These are phyloP conservation scores for Phytopythium litorale DNA, from an alignment of 352 stramenopile genomes.

Conservation along the genomic window DNA sequence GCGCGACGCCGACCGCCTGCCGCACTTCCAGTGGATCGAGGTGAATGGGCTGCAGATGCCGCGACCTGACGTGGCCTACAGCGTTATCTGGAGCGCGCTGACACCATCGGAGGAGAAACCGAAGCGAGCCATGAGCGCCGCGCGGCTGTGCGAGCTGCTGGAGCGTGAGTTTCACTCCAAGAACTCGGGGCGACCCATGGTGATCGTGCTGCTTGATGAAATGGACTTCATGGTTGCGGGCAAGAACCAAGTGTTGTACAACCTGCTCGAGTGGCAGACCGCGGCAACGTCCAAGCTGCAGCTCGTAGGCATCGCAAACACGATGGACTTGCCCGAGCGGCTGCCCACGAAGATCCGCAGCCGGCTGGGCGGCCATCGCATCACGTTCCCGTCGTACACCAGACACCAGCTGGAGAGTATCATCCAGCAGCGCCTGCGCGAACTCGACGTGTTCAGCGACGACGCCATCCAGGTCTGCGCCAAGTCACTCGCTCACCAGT, in stretches of 20 bases:
- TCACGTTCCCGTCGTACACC: conserved; percentile 70
- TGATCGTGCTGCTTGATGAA: conserved; percentile 67
- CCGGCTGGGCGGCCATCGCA: conserved; percentile 54
- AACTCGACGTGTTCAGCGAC: conserved; percentile 54
- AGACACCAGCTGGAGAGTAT: conserved; percentile 59
- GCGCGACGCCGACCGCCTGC: conserved; percentile 24
- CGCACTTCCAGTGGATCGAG: conserved; percentile 56
- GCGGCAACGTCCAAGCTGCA: conserved; percentile 55
- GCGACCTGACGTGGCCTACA: conserved; percentile 62
- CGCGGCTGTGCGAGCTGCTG: conserved; percentile 39
- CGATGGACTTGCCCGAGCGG: conserved; percentile 73
- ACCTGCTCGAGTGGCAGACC: conserved; percentile 72
- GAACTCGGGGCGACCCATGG: conserved; percentile 33
- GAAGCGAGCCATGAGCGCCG: conserved; percentile 18
- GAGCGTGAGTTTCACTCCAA: conserved; percentile 43
- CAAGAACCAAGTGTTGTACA: conserved; percentile 79
- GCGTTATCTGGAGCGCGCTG: conserved; percentile 55
- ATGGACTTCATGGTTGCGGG: conserved; percentile 76
- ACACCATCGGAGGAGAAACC: conserved; percentile 12
- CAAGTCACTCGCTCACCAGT: conserved; percentile 65
- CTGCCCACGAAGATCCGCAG: conserved; percentile 68
- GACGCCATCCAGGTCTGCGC: conserved; percentile 62
- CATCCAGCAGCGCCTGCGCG: conserved; percentile 50
- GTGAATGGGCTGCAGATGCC: conserved; percentile 71
- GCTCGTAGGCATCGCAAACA: conserved; percentile 75